Evolutionary conservation across 2,329 filamentous ascomycete genomes (phyloP), one percentile per base, ranked within the genome.

Genomic region (Lecanicillium sp.): DNA sequence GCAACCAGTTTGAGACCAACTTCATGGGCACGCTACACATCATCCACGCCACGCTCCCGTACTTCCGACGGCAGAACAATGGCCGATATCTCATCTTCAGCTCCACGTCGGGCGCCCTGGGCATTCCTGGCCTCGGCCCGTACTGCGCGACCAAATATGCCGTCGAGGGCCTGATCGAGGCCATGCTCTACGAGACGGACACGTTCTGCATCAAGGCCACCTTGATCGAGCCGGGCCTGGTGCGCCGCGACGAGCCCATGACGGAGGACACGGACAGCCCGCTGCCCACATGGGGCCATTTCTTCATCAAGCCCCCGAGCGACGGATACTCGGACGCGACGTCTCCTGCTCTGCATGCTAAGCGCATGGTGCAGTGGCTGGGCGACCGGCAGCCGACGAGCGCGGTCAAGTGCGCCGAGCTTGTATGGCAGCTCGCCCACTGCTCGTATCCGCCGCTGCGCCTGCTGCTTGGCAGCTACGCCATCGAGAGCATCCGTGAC

Each of bases 111-210:
- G 93, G 93, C 4, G 88, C 91, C 0, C 76, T 96, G n/a, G 93
- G 91, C 2, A 89, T 97, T 0, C 93, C 93, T 0, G 93, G 93
- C 0, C 69, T 97, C 5, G 91, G 91, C 0, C 91, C 91, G 0
- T 97, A 95, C 62, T 97, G 91, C 66, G 93, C 93, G 1, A 95
- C 90, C 14, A 98, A 97, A 65, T 97, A 96, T 67, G 93, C 93
- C 0, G 89, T 95, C 4, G 93, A 98, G 63, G 93, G 91, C 0
- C 72, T 98, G 46, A 90, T 97, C 57, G 93, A 98, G 67, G 90
- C 88, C 14, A 91, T 98, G 87, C 77, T 96, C 14, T 97, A 97
- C 67, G 93, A 98, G 64, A 84, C 95, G 30, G 90, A 96, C 55
- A 67, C 72, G 0, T 96, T 95, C 68, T 91, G 93, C 62, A 86